Base-by-base conservation (phyloP, 305 asterid species). In the Fraxinus xanthoxyloides region DNA sequence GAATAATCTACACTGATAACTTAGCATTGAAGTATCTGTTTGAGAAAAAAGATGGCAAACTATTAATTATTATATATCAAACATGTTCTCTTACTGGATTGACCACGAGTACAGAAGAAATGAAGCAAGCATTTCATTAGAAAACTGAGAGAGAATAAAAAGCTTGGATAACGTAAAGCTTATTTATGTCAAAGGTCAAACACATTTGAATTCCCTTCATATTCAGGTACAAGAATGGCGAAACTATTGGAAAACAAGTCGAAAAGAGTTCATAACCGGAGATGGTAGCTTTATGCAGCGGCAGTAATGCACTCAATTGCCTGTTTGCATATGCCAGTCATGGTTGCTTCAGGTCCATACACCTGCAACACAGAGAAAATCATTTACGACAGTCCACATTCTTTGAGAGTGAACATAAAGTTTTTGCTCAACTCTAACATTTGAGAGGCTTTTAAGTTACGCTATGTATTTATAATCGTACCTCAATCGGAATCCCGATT, bases 281-380 rank as follows among this genome's bases (percentile, higher is more conserved):
- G 8, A 30, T 30, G 79, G 46, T 72, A 83, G 77, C 28, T 78
- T 90, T 90, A 93, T 63, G 98, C 99, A 70, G 99, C 94, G 28
- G 93, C 95, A 85, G 90, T 92, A 90, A 96, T 94, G 91, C 94
- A 96, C 67, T 96, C 99, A 79, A 94, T 96, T 36, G 99, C 99
- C 88, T 94, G 95, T 77, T 96, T 94, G 95, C 98, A 96, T 73
- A 96, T 96, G 80, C 98, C 98, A 17, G 99, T 94, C 99, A 96
- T 96, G 83, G 99, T 96, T 79, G 98, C 97, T 88, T 96, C 99
- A 0, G 99, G 98, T 85, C 99, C 99, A 82, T 96, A 95, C 7
- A 95, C 98, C 98, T 95, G 63, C 74, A 67, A 12, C 75, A 1
- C 4, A 30, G 78, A 78, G 70, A 84, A 61, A 30, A 59, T 26